Conservation (phyloP, 2,329 filamentous ascomycete genomes). For the Magnaporthiopsis incrustans region DNA sequence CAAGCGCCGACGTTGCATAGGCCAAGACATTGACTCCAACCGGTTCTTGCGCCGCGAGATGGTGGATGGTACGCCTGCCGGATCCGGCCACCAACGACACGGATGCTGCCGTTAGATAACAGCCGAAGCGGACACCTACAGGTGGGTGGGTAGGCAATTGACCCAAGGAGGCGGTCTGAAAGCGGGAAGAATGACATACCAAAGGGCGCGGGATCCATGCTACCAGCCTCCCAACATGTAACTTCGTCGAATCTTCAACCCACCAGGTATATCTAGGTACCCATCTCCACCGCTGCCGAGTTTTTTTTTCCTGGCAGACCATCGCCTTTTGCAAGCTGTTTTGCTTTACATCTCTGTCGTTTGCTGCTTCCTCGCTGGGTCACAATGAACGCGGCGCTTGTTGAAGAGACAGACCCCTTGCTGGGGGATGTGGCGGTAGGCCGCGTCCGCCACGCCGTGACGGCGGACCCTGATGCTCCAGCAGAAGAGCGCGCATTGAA, state of each 20-base stretch:
- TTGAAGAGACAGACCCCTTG: slow-evolving; percentile 4
- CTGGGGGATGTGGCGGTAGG: slow-evolving; percentile 1
- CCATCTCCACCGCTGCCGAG: neutral
- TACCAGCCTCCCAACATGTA: too few species aligned
- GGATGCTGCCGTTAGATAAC: too few species aligned
- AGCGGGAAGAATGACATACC: neutral
- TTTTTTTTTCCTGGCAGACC: neutral
- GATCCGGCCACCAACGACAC: too few species aligned
- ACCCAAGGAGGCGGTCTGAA: neutral
- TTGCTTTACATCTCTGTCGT: neutral
- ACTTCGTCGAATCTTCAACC: neutral
- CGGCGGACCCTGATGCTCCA: neutral
- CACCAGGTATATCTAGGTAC: too few species aligned
- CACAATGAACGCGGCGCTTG: neutral
- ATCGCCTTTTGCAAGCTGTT: neutral
- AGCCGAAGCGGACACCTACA: too few species aligned
- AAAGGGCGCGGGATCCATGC: neutral
- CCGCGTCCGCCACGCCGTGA: slow-evolving; percentile 1
- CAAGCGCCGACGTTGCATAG: too few species aligned
- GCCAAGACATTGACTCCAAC: too few species aligned
- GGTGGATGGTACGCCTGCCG: too few species aligned
- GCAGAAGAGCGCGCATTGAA: neutral
- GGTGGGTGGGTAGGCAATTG: neutral
- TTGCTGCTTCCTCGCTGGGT: neutral
- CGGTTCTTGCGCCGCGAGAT: too few species aligned